A percentile compares a stretch with the other conserved stretches of the same genome.
phyloP scores from a whole-genome alignment of 1,284 basidiomycete genomes.

The Cryptococcus sp. region DNA sequence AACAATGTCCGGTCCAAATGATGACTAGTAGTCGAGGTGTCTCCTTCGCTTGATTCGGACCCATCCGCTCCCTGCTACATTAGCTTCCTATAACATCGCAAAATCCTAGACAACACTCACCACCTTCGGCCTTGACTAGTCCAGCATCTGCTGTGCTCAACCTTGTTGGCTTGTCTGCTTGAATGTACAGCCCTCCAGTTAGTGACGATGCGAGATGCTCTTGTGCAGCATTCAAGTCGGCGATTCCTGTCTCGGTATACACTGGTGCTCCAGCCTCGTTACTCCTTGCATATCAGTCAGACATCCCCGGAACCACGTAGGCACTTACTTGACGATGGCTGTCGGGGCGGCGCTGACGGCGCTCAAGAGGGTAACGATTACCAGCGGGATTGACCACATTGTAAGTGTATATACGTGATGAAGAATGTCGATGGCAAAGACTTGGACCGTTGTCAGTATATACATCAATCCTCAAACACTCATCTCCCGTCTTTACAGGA shows the following conservation, averaged over 20 bases:
- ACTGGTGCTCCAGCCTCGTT: neutral
- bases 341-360: neutral
- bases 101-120: neutral
- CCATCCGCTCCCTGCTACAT: neutral
- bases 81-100: neutral
- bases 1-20: no score
- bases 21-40: neutral
- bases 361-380: neutral
- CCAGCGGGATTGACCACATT: neutral
- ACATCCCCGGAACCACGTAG: neutral
- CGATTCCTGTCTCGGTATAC: neutral
- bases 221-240: neutral
- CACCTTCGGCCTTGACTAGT: neutral
- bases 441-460: no score
- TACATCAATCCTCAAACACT: no score
- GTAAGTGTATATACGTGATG: no score
- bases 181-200: neutral
- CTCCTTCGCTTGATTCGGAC: neutral
- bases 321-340: neutral
- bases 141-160: neutral
- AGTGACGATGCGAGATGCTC: neutral
- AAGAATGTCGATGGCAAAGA: no score
- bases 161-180: neutral
- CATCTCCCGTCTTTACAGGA: no score
- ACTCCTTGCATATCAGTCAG: neutral